Evolutionary conservation across 2,329 filamentous ascomycete genomes (phyloP).

Genomic region (Colletotrichum paranaense): DNA sequence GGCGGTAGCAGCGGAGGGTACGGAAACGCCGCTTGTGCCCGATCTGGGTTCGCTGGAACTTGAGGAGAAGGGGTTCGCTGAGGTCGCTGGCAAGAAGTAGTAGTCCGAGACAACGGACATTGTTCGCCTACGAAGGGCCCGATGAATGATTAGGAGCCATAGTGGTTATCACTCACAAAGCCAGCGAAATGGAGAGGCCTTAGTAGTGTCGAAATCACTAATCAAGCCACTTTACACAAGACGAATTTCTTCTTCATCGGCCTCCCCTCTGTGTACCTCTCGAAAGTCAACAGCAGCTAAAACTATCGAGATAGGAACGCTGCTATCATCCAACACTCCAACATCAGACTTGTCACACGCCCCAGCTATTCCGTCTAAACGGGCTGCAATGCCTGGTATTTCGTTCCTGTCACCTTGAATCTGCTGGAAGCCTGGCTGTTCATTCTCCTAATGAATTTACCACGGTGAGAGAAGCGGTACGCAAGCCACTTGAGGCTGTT

Average conservation of each 20-base stretch:
- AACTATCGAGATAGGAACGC: background rate
- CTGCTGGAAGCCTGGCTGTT: background rate
- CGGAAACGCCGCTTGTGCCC: slow-evolving; percentile 62
- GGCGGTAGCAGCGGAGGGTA: slow-evolving; percentile 52
- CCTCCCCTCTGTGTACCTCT: background rate
- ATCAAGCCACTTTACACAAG: background rate
- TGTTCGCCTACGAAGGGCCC: background rate
- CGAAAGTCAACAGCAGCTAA: background rate
- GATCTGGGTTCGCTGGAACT: slow-evolving; percentile 60
- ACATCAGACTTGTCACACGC: background rate
- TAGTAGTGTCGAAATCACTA: background rate
- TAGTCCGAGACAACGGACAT: background rate
- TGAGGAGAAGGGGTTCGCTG: slow-evolving; percentile 66
- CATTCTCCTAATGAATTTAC: background rate
- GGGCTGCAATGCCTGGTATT: background rate
- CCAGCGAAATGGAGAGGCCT: background rate
- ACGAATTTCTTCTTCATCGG: background rate
- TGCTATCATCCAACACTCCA: background rate
- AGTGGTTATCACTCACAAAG: background rate
- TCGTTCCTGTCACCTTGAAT: background rate
- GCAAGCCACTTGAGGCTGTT: background rate
- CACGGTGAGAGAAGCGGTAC: background rate
- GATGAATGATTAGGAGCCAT: background rate
- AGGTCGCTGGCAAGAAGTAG: slow-evolving; percentile 44
- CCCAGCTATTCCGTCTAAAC: background rate